Evolutionary conservation across 176 grass and related monocot species (phyloP).

Genomic region (Thinopyrum elongatum): DNA sequence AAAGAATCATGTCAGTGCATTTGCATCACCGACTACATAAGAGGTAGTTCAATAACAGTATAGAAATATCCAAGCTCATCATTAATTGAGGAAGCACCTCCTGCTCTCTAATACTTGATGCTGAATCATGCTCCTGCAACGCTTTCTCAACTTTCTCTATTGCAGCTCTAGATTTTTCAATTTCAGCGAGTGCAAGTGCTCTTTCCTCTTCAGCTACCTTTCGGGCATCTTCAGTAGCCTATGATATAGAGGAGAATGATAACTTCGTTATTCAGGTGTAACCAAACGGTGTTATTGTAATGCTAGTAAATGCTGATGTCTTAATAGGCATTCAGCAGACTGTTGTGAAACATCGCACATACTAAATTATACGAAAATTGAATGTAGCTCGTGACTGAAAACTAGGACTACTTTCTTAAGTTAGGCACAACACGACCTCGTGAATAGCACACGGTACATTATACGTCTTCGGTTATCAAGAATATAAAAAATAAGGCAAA

Average conservation of each 20-base stretch:
- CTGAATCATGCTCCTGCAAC: conserved; percentile 59
- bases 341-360: not conserved
- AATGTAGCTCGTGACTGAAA: not conserved
- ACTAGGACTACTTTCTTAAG: not conserved
- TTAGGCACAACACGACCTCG: not conserved
- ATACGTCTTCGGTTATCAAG: not conserved
- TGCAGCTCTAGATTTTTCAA: conserved; percentile 77
- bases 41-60: not conserved
- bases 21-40: not conserved
- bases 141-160: conserved; percentile 81
- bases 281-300: not conserved
- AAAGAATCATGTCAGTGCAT: not conserved
- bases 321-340: not conserved
- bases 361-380: not conserved
- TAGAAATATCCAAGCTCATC: conserved; percentile 31
- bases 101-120: conserved; percentile 60
- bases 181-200: conserved; percentile 81
- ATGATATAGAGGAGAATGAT: conserved; percentile 14
- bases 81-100: conserved; percentile 46
- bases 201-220: conserved; percentile 92
- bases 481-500: not conserved
- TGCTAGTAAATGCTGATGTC: not conserved
- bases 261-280: not conserved
- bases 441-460: not conserved
- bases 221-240: conserved; percentile 96